A percentile compares a stretch with the other conserved stretches of the same genome.
Conservation (phyloP, 2,329 filamentous ascomycete genomes). For the Parastagonospora avenae region DNA sequence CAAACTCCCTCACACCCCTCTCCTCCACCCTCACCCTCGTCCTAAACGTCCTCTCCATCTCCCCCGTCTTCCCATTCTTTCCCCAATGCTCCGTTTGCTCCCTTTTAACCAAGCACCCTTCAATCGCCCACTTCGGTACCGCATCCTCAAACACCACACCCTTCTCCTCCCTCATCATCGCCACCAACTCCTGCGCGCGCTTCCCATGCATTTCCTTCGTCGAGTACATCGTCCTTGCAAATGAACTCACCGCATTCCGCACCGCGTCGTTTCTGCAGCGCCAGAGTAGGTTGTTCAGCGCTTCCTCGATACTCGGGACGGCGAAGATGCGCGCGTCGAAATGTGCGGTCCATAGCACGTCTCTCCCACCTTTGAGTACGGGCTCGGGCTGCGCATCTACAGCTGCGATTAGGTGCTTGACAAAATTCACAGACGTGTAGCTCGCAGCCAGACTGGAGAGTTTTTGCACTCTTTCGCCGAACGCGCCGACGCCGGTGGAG, state of each 20-base stretch:
- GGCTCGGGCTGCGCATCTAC: slow-evolving; percentile 23
- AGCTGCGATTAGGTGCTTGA: slow-evolving; percentile 21
- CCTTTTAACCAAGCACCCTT: slow-evolving; percentile 38
- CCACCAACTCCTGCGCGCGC: slow-evolving; percentile 23
- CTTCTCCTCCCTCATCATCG: slow-evolving; percentile 31
- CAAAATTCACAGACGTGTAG: slow-evolving; percentile 36
- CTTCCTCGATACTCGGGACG: slow-evolving; percentile 31
- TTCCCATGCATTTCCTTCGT: slow-evolving; percentile 33
- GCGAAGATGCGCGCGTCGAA: slow-evolving; percentile 39
- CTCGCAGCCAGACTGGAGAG: slow-evolving; percentile 33
- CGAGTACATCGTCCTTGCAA: slow-evolving; percentile 34
- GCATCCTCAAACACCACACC: slow-evolving; percentile 27
- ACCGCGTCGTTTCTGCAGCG: slow-evolving; percentile 39
- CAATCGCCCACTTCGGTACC: slow-evolving; percentile 40
- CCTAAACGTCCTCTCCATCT: slow-evolving; percentile 26
- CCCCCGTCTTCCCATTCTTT: slow-evolving; percentile 32
- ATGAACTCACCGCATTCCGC: slow-evolving; percentile 33
- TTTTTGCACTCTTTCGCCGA: slow-evolving; percentile 39
- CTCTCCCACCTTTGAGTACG: slow-evolving; percentile 18
- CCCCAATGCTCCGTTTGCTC: slow-evolving; percentile 38
- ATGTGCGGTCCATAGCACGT: slow-evolving; percentile 25
- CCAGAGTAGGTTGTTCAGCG: slow-evolving; percentile 38
- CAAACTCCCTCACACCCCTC: slow-evolving; percentile 30
- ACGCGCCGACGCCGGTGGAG: slow-evolving; percentile 30
- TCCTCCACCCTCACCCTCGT: slow-evolving; percentile 33